Evolutionary conservation across 2,329 filamentous ascomycete genomes (phyloP).

Genomic region (Drechslerella coelobrocha): DNA sequence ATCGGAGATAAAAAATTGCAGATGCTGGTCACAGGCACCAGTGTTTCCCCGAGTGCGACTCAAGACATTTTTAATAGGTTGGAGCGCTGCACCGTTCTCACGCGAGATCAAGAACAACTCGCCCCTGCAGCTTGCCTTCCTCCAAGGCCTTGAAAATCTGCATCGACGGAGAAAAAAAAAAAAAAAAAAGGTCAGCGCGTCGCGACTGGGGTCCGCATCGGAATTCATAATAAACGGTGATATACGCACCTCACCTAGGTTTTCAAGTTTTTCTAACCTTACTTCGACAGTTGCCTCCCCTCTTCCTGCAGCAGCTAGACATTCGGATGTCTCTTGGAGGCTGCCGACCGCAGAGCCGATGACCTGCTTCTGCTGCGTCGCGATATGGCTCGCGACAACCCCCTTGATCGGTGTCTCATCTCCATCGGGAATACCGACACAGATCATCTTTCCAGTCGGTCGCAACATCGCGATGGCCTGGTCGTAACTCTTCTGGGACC

Average conservation of each 20-base stretch:
- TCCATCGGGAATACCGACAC: constrained; percentile 44
- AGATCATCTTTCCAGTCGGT: constrained; percentile 36
- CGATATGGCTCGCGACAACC: constrained; percentile 29
- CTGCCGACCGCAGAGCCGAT: constrained; percentile 39
- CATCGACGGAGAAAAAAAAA: neutral
- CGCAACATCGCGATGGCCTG: constrained; percentile 19
- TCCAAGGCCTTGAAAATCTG: constrained; percentile 44
- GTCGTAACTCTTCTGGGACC: constrained; percentile 38
- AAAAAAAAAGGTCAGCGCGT: neutral
- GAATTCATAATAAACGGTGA: neutral
- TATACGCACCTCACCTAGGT: constrained; percentile 21
- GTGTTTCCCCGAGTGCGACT: neutral
- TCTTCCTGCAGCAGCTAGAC: constrained; percentile 26
- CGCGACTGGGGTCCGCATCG: neutral
- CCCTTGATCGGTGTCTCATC: constrained; percentile 30
- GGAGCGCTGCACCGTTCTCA: neutral
- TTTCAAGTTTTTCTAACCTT: constrained; percentile 30
- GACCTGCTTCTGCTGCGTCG: constrained; percentile 25
- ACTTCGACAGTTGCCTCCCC: constrained; percentile 39
- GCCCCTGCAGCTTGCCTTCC: constrained; percentile 23
- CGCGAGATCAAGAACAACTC: constrained; percentile 35
- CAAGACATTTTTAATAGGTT: constrained; percentile 1
- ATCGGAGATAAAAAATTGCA: constrained; percentile 2
- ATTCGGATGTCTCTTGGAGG: constrained; percentile 25
- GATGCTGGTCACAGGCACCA: too few relatives aligned